phyloP scores from a whole-genome alignment of 345 rosid genomes.

The Triadica sebifera region DNA sequence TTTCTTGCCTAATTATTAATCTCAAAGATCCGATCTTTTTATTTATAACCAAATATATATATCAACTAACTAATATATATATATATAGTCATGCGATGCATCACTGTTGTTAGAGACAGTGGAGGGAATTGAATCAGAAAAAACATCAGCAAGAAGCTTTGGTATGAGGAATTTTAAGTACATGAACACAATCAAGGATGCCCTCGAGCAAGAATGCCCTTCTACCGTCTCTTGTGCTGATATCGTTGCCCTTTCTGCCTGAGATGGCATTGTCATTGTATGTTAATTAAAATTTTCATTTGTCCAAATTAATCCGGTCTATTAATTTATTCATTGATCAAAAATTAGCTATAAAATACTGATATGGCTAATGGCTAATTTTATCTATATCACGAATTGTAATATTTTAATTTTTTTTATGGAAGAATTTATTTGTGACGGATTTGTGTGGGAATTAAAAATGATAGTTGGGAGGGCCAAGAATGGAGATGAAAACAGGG shows the following conservation, averaged over 20 bases:
- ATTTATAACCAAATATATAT: no score
- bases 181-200: constrained; percentile 62
- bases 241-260: constrained; percentile 70
- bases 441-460: not conserved
- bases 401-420: no score
- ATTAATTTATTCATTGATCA: no score
- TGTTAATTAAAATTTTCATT: no score
- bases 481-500: constrained; percentile 74
- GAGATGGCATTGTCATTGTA: constrained; percentile 79
- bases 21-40: no score
- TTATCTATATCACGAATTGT: no score
- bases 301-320: no score
- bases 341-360: no score
- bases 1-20: not conserved
- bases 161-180: constrained; percentile 94
- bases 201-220: constrained; percentile 75
- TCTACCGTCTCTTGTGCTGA: constrained; percentile 82
- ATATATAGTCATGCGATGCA: constrained; percentile 90
- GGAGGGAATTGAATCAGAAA: constrained; percentile 56
- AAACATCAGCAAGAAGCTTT: constrained; percentile 56
- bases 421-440: not conserved
- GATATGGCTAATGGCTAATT: no score
- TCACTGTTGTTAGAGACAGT: constrained; percentile 61
- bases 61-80: no score
- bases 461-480: constrained; percentile 70